Evolutionary conservation across 108 stramenopile genomes (phyloP), one percentile per base, ranked within the genome.

Genomic region (Nitzschia sp.): DNA sequence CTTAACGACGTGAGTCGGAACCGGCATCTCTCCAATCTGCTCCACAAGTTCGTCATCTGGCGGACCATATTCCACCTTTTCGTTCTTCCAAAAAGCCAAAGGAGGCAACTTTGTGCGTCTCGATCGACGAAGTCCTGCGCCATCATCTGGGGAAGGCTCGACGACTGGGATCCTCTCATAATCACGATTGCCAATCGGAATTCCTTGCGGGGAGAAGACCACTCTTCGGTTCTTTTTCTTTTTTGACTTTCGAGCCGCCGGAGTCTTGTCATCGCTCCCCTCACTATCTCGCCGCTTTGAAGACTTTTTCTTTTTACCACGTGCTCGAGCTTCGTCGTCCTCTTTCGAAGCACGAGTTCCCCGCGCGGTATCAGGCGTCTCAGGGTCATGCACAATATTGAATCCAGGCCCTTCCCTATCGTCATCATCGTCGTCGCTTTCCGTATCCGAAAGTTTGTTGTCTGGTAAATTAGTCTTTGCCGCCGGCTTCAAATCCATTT

Each of bases 31-130:
- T 47, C 85, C 88, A 72, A 91, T 74, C 18, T 61, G 84, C 60
- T 87, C 87, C 2, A 68, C 82, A 31, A 88, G 57, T 0, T 61
- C 38, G 26, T 72, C 65, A 27, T 91, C 79, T 46, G 90, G 73
- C 1, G 85, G 66, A 24, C 81, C 89, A 64, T 91, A 95, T 51
- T 88, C 78, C n/a, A 85, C 28, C 55, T 85, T 78, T 75, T 97
- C 97, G 70, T 88, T 90, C 74, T 92, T 95, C 97, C 97, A 97
- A 61, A 70, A 97, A 59, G 84, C 81, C 17, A 97, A 66, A 36
- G 92, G 92, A 46, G 72, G 45, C 46, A 77, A 75, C 32, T 63
- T 72, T 15, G 79, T 75, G 23, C 96, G 79, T 47, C 68, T 64
- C 0, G 88, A 89, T 58, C 93, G 60, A 27, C 93, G 85, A 9